A percentile compares a stretch with the other conserved stretches of the same genome.
Evolutionary conservation across 176 grass and related monocot genomes (phyloP).

Genomic region (Triticum monococcum): DNA sequence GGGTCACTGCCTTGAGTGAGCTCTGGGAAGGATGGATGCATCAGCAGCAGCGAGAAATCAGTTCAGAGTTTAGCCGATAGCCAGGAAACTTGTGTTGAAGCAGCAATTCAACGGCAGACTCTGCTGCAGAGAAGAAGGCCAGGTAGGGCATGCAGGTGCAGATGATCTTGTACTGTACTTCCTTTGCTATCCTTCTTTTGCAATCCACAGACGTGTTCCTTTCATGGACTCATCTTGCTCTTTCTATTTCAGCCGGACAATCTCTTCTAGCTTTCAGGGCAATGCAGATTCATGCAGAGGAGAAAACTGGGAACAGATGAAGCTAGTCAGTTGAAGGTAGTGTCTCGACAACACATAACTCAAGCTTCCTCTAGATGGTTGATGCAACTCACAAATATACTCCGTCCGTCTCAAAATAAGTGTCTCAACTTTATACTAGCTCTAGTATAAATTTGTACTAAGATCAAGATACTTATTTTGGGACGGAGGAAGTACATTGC

Average conservation of each 20-base stretch:
- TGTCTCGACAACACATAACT: not conserved
- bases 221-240: slow-evolving; percentile 10
- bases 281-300: not conserved
- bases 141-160: not conserved
- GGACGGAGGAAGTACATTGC: not conserved
- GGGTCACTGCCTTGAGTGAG: not conserved
- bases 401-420: no score
- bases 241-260: not conserved
- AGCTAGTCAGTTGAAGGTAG: slow-evolving; percentile 13
- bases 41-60: not conserved
- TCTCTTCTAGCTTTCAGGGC: not conserved
- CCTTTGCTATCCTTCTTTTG: not conserved
- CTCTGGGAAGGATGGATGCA: not conserved
- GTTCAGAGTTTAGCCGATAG: not conserved
- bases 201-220: not conserved
- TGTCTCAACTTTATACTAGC: no score
- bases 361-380: not conserved
- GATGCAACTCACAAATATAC: not conserved
- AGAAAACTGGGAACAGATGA: not conserved
- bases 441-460: no score
- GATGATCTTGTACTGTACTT: not conserved
- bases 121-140: not conserved
- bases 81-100: not conserved
- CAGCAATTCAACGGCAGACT: not conserved
- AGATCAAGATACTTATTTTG: no score